phyloP scores from a whole-genome alignment of 129 eudicot genomes.

The Artemisia annua region DNA sequence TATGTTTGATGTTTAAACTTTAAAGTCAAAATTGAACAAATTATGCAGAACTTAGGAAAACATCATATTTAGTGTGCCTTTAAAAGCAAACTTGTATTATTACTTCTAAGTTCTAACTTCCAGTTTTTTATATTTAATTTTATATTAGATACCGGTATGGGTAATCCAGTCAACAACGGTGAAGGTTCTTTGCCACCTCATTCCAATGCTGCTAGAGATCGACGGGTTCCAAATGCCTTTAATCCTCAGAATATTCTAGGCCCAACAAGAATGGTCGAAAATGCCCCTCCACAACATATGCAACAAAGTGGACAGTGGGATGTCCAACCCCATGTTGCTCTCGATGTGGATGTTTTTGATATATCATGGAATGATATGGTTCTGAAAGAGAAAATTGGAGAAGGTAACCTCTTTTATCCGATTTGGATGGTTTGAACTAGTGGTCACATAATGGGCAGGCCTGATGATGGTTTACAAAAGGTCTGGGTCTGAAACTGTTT shows the following conservation, averaged over 20 bases:
- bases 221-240: conserved; percentile 29
- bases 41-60: background rate
- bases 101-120: background rate
- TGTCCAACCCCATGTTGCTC: conserved; percentile 34
- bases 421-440: conserved; percentile 6
- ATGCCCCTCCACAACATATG: conserved; percentile 37
- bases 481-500: background rate
- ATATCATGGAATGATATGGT: conserved; percentile 87
- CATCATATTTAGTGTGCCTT: conserved; percentile 18
- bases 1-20: background rate
- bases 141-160: conserved; percentile 25
- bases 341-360: conserved; percentile 72
- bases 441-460: background rate
- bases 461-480: background rate
- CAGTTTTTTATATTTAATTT: background rate
- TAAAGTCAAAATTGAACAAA: conserved; percentile 2
- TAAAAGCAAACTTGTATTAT: conserved; percentile 12
- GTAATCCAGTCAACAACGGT: conserved; percentile 44
- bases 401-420: conserved; percentile 53
- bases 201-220: conserved; percentile 38
- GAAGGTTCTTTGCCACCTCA: conserved; percentile 24
- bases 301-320: conserved; percentile 33
- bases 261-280: conserved; percentile 29
- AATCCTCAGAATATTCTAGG: conserved; percentile 17
- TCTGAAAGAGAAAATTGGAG: conserved; percentile 78